Base-by-base conservation (phyloP, 805 yeast species). In the Ogataea populi-albae region DNA sequence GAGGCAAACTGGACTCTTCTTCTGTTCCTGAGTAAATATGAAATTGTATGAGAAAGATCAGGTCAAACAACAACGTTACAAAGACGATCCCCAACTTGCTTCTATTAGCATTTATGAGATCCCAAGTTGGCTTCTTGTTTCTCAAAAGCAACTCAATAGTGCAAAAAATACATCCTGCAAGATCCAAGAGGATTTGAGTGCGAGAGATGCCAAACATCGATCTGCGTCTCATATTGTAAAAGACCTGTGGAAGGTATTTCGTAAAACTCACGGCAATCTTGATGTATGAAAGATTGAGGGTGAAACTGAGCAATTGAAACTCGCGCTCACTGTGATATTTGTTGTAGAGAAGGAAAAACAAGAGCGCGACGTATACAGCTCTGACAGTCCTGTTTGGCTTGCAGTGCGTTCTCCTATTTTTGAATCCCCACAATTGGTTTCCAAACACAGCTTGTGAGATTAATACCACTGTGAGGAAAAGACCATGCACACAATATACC, bases 181-280 rank as follows among this genome's bases (percentile, higher is more conserved):
- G 49, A 47, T 73, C 79, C 14, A 69, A 53, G 17, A 50, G 34
- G 5, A 69, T 59, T 25, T 69, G 67, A 11, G 54, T 35, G 24
- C 59, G 63, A 4, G 76, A 66, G 39, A 69, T 65, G 1, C 79
- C 79, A 41, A 55, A 59, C 52, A 73, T 68, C 6, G 74, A 65
- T 27, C 57, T 54, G 21, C 78, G 61, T 32, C 52, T 46, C 33
- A 50, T 50, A 44, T 71, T 72, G 52, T 64, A 63, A 23, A 57
- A 36, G 3, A 71, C 65, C 45, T 73, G 79, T 1, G 79, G 79
- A 19, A 84, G 60, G 44, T 73, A 69, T 49, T 73, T 73, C 30
- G 67, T 53, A 23, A 65, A 59, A 40, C 74, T 68, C 45, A 70
- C 59, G 26, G 54, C 41, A 14, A 73, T 64, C 52, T 73, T 73